Conservation (phyloP, 768 basidiomycete genomes). For the Zangia roseola region DNA sequence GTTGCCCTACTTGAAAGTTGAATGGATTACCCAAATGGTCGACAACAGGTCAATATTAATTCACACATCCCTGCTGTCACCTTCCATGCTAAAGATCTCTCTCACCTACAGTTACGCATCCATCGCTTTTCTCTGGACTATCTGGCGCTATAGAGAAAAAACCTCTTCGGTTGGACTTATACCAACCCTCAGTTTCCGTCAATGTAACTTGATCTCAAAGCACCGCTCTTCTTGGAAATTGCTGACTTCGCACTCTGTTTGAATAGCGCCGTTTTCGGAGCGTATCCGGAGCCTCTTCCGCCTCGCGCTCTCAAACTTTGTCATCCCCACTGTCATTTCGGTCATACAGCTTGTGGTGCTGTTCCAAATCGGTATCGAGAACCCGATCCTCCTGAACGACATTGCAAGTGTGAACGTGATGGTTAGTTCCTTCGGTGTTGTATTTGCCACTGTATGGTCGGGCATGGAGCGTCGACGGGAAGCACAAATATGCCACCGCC, state of each 20-base stretch:
- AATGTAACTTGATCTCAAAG: no score
- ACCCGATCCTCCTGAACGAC: background rate
- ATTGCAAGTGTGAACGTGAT: conserved; percentile 1
- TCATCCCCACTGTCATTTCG: conserved; percentile 19
- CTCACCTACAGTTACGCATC: conserved; percentile 8
- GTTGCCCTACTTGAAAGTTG: conserved; percentile 29
- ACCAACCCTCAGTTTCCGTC: no score
- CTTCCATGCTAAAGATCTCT: background rate
- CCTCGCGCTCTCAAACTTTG: conserved; percentile 28
- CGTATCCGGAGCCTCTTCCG: conserved; percentile 21
- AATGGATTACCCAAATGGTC: conserved; percentile 30
- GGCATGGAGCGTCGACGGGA: background rate
- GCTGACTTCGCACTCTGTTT: no score
- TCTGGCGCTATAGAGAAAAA: no score
- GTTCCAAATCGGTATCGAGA: no score
- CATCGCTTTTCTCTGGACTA: conserved; percentile 1
- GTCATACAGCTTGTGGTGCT: conserved; percentile 5
- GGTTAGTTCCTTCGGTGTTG: conserved; percentile 1
- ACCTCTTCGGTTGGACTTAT: no score
- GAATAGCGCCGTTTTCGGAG: no score
- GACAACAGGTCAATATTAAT: conserved; percentile 23
- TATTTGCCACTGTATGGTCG: conserved; percentile 8
- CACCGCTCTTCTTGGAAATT: no score
- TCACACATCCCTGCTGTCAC: background rate
- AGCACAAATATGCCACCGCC: background rate